Percentiles rank a stretch among this genome's conserved stretches.
Conservation (phyloP, 2,329 filamentous ascomycete species). For the Pyrenophora tritici-repentis region DNA sequence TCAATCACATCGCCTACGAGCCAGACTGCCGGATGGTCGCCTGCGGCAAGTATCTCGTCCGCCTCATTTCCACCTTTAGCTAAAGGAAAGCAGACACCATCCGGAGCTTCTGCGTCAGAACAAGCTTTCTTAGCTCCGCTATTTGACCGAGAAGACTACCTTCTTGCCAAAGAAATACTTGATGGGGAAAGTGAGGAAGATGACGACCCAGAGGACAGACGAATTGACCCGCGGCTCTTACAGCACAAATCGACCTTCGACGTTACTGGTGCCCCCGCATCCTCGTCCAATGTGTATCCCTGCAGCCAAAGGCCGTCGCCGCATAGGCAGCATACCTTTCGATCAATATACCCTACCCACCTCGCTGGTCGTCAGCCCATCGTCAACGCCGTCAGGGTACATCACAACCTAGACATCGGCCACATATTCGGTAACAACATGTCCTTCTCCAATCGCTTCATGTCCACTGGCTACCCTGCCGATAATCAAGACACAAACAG, state of each 20-base stretch:
- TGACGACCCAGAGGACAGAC: conserved; percentile 8
- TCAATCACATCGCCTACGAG: conserved; percentile 16
- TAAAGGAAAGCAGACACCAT: conserved; percentile 15
- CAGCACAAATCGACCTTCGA: conserved; percentile 8
- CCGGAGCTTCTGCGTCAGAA: not conserved
- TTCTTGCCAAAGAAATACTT: conserved; percentile 16
- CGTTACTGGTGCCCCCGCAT: not conserved
- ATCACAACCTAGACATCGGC: conserved; percentile 27
- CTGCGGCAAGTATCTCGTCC: conserved; percentile 1
- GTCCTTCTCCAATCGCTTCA: conserved; percentile 19
- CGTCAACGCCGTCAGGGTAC: conserved; percentile 27
- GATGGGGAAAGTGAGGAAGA: conserved; percentile 17
- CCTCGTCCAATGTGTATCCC: conserved; percentile 15
- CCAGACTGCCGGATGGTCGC: conserved; percentile 13
- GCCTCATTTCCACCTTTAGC: conserved; percentile 8
- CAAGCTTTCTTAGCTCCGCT: conserved; percentile 20
- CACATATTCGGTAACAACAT: conserved; percentile 28
- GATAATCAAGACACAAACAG: conserved; percentile 16
- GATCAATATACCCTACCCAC: conserved; percentile 26
- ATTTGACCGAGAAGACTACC: conserved; percentile 29
- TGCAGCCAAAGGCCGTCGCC: conserved; percentile 13
- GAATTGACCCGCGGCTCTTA: conserved; percentile 20
- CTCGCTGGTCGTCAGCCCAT: conserved; percentile 25
- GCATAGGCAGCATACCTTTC: conserved; percentile 7
- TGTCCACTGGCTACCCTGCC: conserved; percentile 14